Percentiles rank a stretch among this genome's conserved stretches.
Evolutionary conservation across 371 early-diverging fungal genomes (phyloP).

Genomic region (Mortierella sp.): DNA sequence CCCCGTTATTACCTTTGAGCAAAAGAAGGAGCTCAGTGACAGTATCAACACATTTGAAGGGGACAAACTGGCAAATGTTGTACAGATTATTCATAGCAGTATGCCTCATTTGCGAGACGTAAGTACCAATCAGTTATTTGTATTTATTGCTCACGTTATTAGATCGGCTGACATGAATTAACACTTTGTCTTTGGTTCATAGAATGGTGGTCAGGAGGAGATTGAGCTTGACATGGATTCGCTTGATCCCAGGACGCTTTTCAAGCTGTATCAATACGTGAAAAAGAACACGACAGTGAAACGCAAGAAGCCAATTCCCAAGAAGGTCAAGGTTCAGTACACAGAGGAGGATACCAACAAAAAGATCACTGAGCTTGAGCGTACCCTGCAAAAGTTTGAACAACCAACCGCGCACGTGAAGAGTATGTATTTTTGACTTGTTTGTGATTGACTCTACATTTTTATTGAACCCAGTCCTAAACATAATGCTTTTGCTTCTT

Average conservation of each 20-base stretch:
- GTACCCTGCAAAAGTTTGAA: constrained; percentile 74
- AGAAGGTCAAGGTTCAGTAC: constrained; percentile 59
- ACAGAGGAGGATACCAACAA: constrained; percentile 68
- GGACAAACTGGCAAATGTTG: constrained; percentile 82
- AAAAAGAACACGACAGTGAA: constrained; percentile 64
- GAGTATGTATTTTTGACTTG: constrained; percentile 18
- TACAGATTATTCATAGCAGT: constrained; percentile 87
- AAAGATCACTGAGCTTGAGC: constrained; percentile 76
- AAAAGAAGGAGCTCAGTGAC: constrained; percentile 91
- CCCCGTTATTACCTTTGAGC: constrained; percentile 82
- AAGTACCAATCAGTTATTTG: constrained; percentile 46
- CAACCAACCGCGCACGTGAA: constrained; percentile 34
- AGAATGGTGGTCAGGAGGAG: constrained; percentile 56
- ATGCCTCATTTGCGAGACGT: constrained; percentile 84
- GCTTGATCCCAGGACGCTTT: constrained; percentile 84
- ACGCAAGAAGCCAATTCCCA: constrained; percentile 49
- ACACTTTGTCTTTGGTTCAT: not conserved
- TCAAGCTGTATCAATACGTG: constrained; percentile 91
- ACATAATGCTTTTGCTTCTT: not conserved
- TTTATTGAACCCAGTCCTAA: not conserved
- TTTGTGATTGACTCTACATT: constrained; percentile 8
- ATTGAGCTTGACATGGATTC: constrained; percentile 94
- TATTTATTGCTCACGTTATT: not conserved
- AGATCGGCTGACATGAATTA: not conserved
- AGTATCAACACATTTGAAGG: constrained; percentile 84